phyloP scores from a whole-genome alignment of 164 flowering plant genomes.

The Kingdonia uniflora region DNA sequence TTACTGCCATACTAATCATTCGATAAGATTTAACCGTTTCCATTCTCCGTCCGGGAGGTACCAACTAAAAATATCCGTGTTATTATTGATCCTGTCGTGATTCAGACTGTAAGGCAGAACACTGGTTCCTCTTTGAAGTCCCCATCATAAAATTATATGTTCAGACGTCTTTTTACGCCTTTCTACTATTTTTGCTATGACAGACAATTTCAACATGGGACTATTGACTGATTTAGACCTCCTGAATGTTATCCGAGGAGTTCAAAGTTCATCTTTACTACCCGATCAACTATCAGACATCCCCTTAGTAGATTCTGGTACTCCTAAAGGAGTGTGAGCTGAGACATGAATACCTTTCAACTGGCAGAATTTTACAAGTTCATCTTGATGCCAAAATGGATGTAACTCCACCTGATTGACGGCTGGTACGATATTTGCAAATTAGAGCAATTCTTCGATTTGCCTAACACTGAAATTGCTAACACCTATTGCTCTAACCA shows the following conservation, averaged over 20 bases:
- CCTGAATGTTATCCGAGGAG: slow-evolving; percentile 53
- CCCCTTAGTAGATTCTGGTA: slow-evolving; percentile 37
- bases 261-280: slow-evolving; percentile 60
- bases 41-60: slow-evolving; percentile 43
- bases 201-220: slow-evolving; percentile 58
- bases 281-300: slow-evolving; percentile 41
- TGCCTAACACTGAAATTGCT: slow-evolving; percentile 62
- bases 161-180: slow-evolving; percentile 51
- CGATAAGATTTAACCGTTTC: slow-evolving; percentile 43
- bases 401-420: slow-evolving; percentile 47
- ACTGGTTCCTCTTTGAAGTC: slow-evolving; percentile 61
- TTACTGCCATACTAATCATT: too few species aligned
- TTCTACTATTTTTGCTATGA: slow-evolving; percentile 50
- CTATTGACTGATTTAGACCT: slow-evolving; percentile 65
- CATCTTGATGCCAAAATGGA: slow-evolving; percentile 72
- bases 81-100: slow-evolving; percentile 41
- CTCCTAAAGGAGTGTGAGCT: slow-evolving; percentile 65
- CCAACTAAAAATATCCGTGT: slow-evolving; percentile 56
- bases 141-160: slow-evolving; percentile 65
- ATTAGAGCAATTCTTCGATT: slow-evolving; percentile 51
- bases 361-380: slow-evolving; percentile 57
- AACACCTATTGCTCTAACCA: slow-evolving; percentile 67
- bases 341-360: slow-evolving; percentile 58
- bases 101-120: slow-evolving; percentile 63
- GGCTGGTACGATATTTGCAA: slow-evolving; percentile 57